Evolutionary conservation across 2,329 filamentous ascomycete genomes (phyloP).

Genomic region (Claviceps capensis): DNA sequence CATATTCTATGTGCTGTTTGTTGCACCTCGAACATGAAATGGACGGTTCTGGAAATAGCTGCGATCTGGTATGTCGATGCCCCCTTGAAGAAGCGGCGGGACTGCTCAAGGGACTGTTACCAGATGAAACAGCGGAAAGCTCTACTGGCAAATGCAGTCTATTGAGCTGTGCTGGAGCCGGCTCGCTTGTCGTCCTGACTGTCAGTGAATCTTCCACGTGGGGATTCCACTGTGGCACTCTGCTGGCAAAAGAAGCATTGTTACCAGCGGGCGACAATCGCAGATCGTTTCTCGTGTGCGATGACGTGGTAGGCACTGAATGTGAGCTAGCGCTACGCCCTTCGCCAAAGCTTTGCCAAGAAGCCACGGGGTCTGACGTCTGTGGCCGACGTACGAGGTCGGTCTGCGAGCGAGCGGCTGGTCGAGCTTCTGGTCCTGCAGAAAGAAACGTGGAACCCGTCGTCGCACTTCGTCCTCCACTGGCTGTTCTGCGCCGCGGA

Average conservation of each 20-base stretch:
- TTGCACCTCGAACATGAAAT: conserved; percentile 61
- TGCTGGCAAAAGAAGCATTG: conserved; percentile 24
- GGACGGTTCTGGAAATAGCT: conserved; percentile 54
- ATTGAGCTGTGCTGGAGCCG: conserved; percentile 6
- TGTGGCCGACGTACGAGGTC: conserved; percentile 40
- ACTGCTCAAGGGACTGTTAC: conserved; percentile 19
- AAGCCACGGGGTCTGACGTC: conserved; percentile 21
- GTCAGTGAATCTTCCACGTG: conserved; percentile 1
- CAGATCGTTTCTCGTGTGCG: conserved; percentile 12
- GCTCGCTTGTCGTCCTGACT: conserved; percentile 9
- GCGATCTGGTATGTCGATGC: conserved; percentile 29
- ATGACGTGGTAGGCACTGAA: conserved; percentile 14
- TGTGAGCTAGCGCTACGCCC: conserved; percentile 27
- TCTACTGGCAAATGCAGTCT: conserved; percentile 25
- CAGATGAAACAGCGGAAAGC: conserved; percentile 22
- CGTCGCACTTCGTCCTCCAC: conserved; percentile 41
- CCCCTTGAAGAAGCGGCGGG: conserved; percentile 17
- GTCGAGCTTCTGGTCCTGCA: conserved; percentile 27
- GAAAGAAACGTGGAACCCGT: conserved; percentile 30
- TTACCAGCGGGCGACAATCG: conserved; percentile 8
- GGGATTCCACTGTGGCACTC: conserved; percentile 17
- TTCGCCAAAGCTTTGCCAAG: conserved; percentile 28
- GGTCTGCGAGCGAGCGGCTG: conserved; percentile 48
- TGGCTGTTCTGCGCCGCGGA: conserved; percentile 36
- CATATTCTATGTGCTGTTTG: conserved; percentile 64